These are phyloP conservation scores for Colletotrichum falcatum DNA, from an alignment of 2,329 filamentous ascomycete genomes.

Conservation along the genomic window DNA sequence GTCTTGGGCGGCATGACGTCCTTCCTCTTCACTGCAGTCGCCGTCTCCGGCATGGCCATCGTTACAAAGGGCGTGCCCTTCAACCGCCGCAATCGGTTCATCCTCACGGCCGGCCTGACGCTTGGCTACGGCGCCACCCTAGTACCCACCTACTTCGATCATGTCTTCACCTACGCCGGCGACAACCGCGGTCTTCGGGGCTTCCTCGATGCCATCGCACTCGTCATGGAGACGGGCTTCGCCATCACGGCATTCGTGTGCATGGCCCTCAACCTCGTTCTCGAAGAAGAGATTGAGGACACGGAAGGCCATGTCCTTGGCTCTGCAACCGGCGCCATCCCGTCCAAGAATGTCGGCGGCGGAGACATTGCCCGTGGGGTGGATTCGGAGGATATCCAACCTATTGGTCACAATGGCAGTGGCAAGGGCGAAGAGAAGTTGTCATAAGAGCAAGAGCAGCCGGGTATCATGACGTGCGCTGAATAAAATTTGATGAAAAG, in stretches of 20 bases:
- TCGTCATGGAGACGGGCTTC: slow-evolving; percentile 82
- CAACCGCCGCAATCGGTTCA: slow-evolving; percentile 84
- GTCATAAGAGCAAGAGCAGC: not conserved
- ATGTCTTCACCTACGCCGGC: slow-evolving; percentile 79
- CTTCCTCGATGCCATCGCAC: slow-evolving; percentile 79
- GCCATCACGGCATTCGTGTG: slow-evolving; percentile 80
- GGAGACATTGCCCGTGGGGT: slow-evolving; percentile 36
- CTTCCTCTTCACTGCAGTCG: slow-evolving; percentile 82
- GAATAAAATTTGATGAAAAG: not conserved
- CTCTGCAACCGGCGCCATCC: not conserved
- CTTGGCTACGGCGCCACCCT: slow-evolving; percentile 79
- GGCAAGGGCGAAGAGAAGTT: slow-evolving; percentile 39
- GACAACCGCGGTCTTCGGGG: slow-evolving; percentile 75
- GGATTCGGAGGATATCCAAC: slow-evolving; percentile 40
- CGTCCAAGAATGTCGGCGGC: slow-evolving; percentile 26
- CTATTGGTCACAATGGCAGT: slow-evolving; percentile 16
- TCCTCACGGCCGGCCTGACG: slow-evolving; percentile 79
- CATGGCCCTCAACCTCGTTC: slow-evolving; percentile 77
- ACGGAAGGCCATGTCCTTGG: slow-evolving; percentile 35
- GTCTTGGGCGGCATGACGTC: slow-evolving; percentile 80
- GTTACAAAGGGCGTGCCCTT: slow-evolving; percentile 77
- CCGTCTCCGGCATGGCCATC: slow-evolving; percentile 82
- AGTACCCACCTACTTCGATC: slow-evolving; percentile 74
- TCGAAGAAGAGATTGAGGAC: slow-evolving; percentile 83
- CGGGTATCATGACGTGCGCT: not conserved